Conservation (phyloP, 257 asterid species). For the Schizonepeta tenuifolia region DNA sequence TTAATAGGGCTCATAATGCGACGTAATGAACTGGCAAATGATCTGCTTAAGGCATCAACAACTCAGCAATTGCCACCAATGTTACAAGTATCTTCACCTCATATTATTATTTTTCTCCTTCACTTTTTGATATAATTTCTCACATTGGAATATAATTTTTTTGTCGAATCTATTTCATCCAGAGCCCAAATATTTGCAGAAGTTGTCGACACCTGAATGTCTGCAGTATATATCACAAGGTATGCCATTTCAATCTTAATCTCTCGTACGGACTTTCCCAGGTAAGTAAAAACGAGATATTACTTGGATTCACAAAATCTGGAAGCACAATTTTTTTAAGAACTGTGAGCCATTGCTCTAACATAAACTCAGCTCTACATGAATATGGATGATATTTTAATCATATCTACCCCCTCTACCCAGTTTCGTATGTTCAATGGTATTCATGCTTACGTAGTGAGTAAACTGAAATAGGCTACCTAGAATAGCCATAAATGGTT, state of each 20-base stretch:
- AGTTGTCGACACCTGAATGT: conserved; percentile 89
- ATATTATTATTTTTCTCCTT: background rate
- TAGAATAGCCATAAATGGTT: conserved; percentile 4
- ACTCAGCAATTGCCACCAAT: conserved; percentile 90
- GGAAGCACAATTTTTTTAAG: background rate
- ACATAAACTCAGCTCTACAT: background rate
- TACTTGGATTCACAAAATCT: background rate
- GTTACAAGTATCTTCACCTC: conserved; percentile 58
- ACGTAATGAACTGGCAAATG: conserved; percentile 95
- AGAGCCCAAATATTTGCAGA: conserved; percentile 82
- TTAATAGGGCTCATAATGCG: conserved; percentile 88
- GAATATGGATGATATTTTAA: background rate
- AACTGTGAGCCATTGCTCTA: conserved; percentile 4
- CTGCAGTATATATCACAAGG: conserved; percentile 90
- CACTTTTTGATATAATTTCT: conserved; percentile 19
- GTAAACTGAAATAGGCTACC: conserved; percentile 23
- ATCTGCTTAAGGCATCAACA: conserved; percentile 77
- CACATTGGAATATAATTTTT: conserved; percentile 7
- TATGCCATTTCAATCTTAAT: conserved; percentile 34
- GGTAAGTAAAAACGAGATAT: conserved; percentile 23
- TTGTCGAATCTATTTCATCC: conserved; percentile 38
- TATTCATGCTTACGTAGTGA: conserved; percentile 7
- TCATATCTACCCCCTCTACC: conserved; percentile 10
- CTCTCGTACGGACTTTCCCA: conserved; percentile 14
- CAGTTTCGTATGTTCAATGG: conserved; percentile 15